Percentiles rank a stretch among this genome's conserved stretches.
These are phyloP conservation scores for Arxiozyma slooffiae DNA, from an alignment of 1,139 yeast species.

Conservation along the genomic window DNA sequence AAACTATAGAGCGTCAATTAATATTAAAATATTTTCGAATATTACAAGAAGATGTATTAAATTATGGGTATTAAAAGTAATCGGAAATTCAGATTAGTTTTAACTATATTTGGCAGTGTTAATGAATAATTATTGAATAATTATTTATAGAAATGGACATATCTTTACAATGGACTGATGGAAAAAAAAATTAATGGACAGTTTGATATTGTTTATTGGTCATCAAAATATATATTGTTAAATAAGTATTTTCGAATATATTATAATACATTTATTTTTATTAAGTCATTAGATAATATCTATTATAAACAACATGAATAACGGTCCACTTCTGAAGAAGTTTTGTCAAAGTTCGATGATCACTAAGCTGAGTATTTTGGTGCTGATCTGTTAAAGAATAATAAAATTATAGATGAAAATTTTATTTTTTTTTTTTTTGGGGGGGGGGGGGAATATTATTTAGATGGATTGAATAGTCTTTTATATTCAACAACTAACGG, in stretches of 20 bases:
- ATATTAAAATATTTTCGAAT: too few relatives aligned
- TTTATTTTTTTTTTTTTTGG: too few relatives aligned
- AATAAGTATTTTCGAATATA: constrained; percentile 3
- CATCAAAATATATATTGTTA: background rate
- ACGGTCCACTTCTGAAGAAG: constrained; percentile 7
- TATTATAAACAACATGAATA: constrained; percentile 3
- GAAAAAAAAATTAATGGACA: background rate
- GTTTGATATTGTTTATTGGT: background rate
- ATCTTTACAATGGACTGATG: background rate
- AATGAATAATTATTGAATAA: too few relatives aligned
- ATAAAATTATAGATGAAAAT: background rate
- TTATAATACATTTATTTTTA: background rate
- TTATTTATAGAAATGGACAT: background rate
- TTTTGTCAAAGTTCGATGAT: constrained; percentile 15
- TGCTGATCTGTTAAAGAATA: background rate
- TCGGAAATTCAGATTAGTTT: background rate
- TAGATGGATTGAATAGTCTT: background rate
- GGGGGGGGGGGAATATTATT: constrained; percentile 5
- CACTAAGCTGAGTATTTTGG: background rate
- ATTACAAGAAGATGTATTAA: background rate
- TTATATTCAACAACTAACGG: constrained; percentile 9
- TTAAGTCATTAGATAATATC: background rate
- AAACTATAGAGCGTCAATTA: too few relatives aligned
- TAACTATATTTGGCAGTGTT: background rate
- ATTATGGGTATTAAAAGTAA: too few relatives aligned